Conservation (phyloP, 257 asterid species). For the Penstemon davidsonii region DNA sequence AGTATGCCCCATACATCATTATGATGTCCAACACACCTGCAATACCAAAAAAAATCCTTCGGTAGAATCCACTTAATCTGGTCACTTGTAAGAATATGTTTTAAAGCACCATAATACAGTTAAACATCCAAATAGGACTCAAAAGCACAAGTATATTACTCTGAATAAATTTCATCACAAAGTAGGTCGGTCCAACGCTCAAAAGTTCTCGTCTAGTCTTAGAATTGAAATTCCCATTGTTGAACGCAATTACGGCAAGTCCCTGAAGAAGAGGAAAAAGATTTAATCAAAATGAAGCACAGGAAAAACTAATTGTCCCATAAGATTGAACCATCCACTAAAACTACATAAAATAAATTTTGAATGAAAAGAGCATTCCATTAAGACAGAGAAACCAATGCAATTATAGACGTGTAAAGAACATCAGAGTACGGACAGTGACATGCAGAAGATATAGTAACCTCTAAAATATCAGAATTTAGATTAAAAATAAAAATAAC, state of each 20-base stretch:
- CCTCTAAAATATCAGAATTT: not conserved
- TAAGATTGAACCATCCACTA: conserved; percentile 19
- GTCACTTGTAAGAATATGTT: conserved; percentile 1
- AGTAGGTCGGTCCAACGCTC: conserved; percentile 93
- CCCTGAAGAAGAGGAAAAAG: conserved; percentile 51
- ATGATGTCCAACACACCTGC: conserved; percentile 84
- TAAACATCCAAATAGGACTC: not conserved
- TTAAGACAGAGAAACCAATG: not conserved
- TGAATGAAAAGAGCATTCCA: conserved; percentile 8
- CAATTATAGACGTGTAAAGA: not conserved
- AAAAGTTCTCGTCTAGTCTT: conserved; percentile 75
- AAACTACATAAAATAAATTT: not conserved
- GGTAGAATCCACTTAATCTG: conserved; percentile 3
- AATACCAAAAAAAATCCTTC: conserved; percentile 13
- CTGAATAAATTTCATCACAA: conserved; percentile 85
- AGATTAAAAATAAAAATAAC: not conserved
- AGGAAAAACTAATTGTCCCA: conserved; percentile 7
- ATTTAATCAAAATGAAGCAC: conserved; percentile 14
- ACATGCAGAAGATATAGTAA: conserved; percentile 4
- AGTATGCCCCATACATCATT: conserved; percentile 97
- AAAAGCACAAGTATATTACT: conserved; percentile 42
- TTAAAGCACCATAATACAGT: conserved; percentile 26
- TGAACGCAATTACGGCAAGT: conserved; percentile 75
- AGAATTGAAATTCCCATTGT: conserved; percentile 47
- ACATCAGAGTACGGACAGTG: not conserved